Percentiles rank a stretch among this genome's conserved stretches.
These are phyloP conservation scores for Fusarium keratoplasticum DNA, from an alignment of 2,329 filamentous ascomycete genomes.

Conservation along the genomic window DNA sequence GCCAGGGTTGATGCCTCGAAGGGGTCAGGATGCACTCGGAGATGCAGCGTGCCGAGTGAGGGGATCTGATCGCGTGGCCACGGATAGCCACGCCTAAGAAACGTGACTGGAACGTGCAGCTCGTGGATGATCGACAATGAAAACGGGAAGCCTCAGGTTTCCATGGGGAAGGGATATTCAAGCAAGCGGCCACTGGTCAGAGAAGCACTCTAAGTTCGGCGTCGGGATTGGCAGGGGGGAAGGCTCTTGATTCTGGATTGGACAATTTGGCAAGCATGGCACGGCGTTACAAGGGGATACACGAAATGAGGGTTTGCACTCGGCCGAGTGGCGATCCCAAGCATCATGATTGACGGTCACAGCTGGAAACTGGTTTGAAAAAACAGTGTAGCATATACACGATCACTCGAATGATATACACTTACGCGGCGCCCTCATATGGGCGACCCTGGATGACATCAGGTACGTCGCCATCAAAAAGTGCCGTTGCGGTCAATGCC, in stretches of 20 bases:
- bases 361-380: not conserved
- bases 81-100: not conserved
- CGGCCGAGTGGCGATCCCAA: constrained; percentile 6
- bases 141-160: not conserved
- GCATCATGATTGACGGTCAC: constrained; percentile 15
- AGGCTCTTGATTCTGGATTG: constrained; percentile 18
- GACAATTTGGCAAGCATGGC: constrained; percentile 35
- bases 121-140: constrained; percentile 5
- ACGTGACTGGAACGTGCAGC: constrained; percentile 4
- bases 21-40: not conserved
- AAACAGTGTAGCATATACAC: constrained; percentile 4
- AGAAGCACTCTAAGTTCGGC: constrained; percentile 27
- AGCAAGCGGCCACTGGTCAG: not conserved
- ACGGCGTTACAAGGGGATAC: constrained; percentile 39
- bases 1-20: constrained; percentile 10
- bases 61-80: constrained; percentile 4
- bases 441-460: not conserved
- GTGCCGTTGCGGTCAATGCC: not conserved
- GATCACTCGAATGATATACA: constrained; percentile 18
- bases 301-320: constrained; percentile 5
- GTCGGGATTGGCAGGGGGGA: constrained; percentile 24
- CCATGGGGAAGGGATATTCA: constrained; percentile 1
- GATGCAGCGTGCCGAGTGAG: not conserved
- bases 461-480: not conserved
- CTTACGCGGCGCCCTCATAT: not conserved